A percentile compares a stretch with the other conserved stretches of the same genome.
Evolutionary conservation across 208 protist genomes (phyloP).

Genomic region (Trypanosoma brucei): DNA sequence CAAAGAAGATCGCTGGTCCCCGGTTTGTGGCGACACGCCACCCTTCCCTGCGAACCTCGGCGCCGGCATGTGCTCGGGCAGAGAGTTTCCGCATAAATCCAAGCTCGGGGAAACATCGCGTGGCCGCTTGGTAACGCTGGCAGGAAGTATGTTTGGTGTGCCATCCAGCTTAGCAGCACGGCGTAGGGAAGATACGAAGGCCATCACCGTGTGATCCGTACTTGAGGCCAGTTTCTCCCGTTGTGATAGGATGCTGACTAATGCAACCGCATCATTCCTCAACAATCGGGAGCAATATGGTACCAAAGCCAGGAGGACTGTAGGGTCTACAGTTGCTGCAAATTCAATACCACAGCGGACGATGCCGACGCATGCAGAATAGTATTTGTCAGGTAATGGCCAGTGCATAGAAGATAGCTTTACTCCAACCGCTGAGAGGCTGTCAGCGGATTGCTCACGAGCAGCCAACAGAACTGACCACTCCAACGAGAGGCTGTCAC

Average conservation of each 20-base stretch:
- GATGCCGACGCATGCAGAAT: conserved; percentile 48
- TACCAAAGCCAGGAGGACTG: conserved; percentile 59
- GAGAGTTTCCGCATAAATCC: background rate
- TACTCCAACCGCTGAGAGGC: conserved; percentile 57
- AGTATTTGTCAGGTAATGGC: conserved; percentile 62
- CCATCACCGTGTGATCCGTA: conserved; percentile 42
- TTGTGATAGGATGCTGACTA: conserved; percentile 31
- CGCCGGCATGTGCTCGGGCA: background rate
- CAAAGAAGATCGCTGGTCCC: too few species aligned
- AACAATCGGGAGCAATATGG: conserved; percentile 73
- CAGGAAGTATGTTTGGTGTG: conserved; percentile 10
- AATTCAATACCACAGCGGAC: conserved; percentile 73
- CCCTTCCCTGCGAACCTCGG: conserved; percentile 5
- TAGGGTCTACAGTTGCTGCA: conserved; percentile 56
- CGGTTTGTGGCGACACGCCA: conserved; percentile 6
- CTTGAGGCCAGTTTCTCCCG: conserved; percentile 46
- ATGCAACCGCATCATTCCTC: conserved; percentile 47
- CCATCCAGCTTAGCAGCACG: conserved; percentile 69
- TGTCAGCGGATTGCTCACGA: conserved; percentile 64
- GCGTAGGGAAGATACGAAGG: conserved; percentile 62
- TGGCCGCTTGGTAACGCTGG: conserved; percentile 23
- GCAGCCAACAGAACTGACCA: conserved; percentile 58
- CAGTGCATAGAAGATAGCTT: conserved; percentile 85
- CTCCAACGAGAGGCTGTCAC: conserved; percentile 62
- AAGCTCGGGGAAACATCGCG: conserved; percentile 19